These are phyloP conservation scores for Didymosphaeria variabile DNA, from an alignment of 2,329 filamentous ascomycete genomes.

Conservation along the genomic window DNA sequence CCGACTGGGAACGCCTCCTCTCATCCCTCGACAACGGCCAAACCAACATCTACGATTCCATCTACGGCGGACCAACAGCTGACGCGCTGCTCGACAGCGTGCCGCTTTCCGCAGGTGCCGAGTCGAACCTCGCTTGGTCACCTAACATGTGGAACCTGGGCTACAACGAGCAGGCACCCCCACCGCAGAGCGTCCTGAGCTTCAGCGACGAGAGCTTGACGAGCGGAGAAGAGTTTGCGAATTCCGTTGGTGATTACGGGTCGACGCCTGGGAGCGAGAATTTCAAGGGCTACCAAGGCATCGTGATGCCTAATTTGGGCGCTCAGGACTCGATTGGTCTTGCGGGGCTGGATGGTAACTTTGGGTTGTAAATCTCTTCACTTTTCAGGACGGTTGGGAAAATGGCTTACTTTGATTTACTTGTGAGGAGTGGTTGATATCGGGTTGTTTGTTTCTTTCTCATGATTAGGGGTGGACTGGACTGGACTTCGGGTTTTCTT, in stretches of 20 bases:
- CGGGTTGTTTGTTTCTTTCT: background rate
- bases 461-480: background rate
- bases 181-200: slow-evolving; percentile 65
- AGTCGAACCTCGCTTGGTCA: slow-evolving; percentile 46
- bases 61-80: slow-evolving; percentile 72
- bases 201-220: slow-evolving; percentile 68
- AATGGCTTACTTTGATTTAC: background rate
- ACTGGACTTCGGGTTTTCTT: background rate
- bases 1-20: slow-evolving; percentile 85
- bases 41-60: slow-evolving; percentile 84
- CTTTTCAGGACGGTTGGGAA: background rate
- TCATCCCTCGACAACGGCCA: slow-evolving; percentile 81
- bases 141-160: slow-evolving; percentile 48
- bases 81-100: slow-evolving; percentile 48
- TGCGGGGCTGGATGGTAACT: slow-evolving; percentile 51
- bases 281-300: slow-evolving; percentile 38
- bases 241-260: slow-evolving; percentile 38
- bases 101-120: slow-evolving; percentile 39
- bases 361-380: slow-evolving; percentile 45
- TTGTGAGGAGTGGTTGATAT: slow-evolving; percentile 3
- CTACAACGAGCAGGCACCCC: slow-evolving; percentile 36
- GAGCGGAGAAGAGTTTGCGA: slow-evolving; percentile 58
- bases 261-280: slow-evolving; percentile 42
- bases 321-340: slow-evolving; percentile 34
- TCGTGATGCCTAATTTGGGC: slow-evolving; percentile 48